Conservation (phyloP, 352 stramenopile species). For the Globisporangium cederbergense region DNA sequence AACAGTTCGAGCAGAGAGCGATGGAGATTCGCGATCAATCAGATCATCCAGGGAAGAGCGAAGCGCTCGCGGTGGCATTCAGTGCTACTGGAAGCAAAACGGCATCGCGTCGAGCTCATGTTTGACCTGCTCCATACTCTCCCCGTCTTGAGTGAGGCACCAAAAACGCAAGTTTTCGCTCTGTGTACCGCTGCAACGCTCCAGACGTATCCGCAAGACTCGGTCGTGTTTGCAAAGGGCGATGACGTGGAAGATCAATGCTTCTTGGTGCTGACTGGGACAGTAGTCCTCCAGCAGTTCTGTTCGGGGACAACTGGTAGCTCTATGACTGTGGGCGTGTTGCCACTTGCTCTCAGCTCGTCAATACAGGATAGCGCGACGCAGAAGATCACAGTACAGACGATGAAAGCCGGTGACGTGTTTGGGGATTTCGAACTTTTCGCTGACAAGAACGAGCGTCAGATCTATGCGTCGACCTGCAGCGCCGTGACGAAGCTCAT, state of each 20-base stretch:
- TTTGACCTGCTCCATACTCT: slow-evolving; percentile 30
- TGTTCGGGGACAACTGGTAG: slow-evolving; percentile 3
- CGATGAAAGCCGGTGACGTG: slow-evolving; percentile 26
- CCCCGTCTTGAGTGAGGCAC: slow-evolving; percentile 28
- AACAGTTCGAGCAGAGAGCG: slow-evolving; percentile 21
- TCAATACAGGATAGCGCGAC: neutral
- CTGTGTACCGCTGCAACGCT: slow-evolving; percentile 34
- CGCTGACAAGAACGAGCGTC: slow-evolving; percentile 18
- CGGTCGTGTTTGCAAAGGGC: slow-evolving; percentile 28
- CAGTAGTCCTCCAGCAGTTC: slow-evolving; percentile 33
- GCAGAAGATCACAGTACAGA: slow-evolving; percentile 29
- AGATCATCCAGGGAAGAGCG: slow-evolving; percentile 32
- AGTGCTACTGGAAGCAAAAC: slow-evolving; percentile 27
- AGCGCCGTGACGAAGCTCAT: slow-evolving; percentile 29
- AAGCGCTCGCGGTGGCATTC: slow-evolving; percentile 32
- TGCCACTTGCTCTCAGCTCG: neutral
- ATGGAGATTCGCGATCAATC: slow-evolving; percentile 34
- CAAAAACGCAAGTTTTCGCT: slow-evolving; percentile 15
- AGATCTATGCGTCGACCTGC: slow-evolving; percentile 27
- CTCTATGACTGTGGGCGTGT: neutral
- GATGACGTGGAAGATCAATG: slow-evolving; percentile 25
- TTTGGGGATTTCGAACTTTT: slow-evolving; percentile 53
- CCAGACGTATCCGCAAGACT: slow-evolving; percentile 26
- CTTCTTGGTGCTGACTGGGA: slow-evolving; percentile 38
- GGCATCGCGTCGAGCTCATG: slow-evolving; percentile 35